These are phyloP conservation scores for Multifurca ochricompacta DNA, from an alignment of 768 basidiomycete species.

Conservation along the genomic window DNA sequence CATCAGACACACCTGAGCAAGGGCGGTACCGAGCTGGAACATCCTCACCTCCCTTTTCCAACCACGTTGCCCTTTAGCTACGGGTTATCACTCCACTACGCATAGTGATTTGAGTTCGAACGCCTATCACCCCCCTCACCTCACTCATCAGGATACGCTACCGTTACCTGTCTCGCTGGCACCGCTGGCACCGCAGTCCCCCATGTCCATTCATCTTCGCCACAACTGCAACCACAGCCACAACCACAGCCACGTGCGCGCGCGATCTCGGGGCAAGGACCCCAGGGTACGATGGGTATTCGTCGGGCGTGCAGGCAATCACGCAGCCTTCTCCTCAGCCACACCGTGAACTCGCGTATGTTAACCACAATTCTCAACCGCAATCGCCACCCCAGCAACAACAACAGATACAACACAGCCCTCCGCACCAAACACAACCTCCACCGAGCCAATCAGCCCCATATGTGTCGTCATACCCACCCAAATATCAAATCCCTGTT, in stretches of 20 bases:
- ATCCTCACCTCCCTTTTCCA: not conserved
- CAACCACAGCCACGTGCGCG: not conserved
- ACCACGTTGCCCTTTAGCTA: not conserved
- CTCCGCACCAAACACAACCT: not conserved
- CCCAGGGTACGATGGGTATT: not conserved
- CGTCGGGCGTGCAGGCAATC: not conserved
- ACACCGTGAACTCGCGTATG: constrained; percentile 3
- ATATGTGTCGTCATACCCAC: not conserved
- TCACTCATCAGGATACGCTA: not conserved
- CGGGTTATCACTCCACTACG: not conserved
- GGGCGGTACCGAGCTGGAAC: not conserved
- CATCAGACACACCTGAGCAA: not conserved
- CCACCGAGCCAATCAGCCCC: not conserved
- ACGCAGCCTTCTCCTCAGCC: constrained; percentile 7
- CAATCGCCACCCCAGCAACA: not conserved
- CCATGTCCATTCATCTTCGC: not conserved
- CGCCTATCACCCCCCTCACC: not conserved
- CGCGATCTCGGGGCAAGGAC: not conserved
- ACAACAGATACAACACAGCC: not conserved
- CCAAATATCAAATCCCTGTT: not conserved
- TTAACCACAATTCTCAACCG: not conserved
- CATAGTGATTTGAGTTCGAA: not conserved
- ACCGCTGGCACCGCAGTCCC: no score
- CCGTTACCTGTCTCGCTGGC: not conserved
- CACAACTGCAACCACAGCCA: not conserved